Percentiles rank a stretch among this genome's conserved stretches.
phyloP scores from a whole-genome alignment of 2,329 filamentous ascomycete species.

The Aureobasidium sp. region DNA sequence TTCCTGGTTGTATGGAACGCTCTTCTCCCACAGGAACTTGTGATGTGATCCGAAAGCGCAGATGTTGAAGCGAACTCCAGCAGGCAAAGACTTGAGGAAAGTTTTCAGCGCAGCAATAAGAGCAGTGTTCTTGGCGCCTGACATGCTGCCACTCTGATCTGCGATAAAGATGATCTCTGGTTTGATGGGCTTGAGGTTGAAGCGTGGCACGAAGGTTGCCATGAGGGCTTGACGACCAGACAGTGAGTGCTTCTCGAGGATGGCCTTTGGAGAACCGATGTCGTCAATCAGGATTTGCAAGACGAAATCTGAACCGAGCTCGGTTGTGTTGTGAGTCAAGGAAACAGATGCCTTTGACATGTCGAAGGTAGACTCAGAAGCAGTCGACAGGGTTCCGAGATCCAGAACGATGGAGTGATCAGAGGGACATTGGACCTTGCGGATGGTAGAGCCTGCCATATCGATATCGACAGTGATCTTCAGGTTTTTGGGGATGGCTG shows the following conservation, averaged over 20 bases:
- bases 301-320: conserved; percentile 60
- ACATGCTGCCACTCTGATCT: conserved; percentile 65
- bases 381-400: conserved; percentile 52
- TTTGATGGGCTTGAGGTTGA: conserved; percentile 49
- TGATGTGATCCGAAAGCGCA: conserved; percentile 54
- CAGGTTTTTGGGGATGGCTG: conserved; percentile 34
- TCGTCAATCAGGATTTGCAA: conserved; percentile 57
- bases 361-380: conserved; percentile 41
- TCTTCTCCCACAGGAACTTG: conserved; percentile 43
- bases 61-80: conserved; percentile 62
- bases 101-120: conserved; percentile 52
- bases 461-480: conserved; percentile 54
- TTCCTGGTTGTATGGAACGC: conserved; percentile 40
- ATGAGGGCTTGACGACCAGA: conserved; percentile 60
- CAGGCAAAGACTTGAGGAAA: conserved; percentile 59
- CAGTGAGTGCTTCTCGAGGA: conserved; percentile 61
- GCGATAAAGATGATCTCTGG: conserved; percentile 66
- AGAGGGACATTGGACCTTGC: conserved; percentile 57
- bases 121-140: conserved; percentile 43
- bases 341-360: conserved; percentile 57
- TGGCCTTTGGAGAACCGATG: conserved; percentile 53
- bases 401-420: conserved; percentile 58
- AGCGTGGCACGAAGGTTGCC: conserved; percentile 63
- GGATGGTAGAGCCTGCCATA: conserved; percentile 52
- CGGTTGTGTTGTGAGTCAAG: conserved; percentile 45